Evolutionary conservation across 495 filamentous ascomycete genomes (phyloP), one percentile per base, ranked within the genome.

Genomic region (Neurospora africana): DNA sequence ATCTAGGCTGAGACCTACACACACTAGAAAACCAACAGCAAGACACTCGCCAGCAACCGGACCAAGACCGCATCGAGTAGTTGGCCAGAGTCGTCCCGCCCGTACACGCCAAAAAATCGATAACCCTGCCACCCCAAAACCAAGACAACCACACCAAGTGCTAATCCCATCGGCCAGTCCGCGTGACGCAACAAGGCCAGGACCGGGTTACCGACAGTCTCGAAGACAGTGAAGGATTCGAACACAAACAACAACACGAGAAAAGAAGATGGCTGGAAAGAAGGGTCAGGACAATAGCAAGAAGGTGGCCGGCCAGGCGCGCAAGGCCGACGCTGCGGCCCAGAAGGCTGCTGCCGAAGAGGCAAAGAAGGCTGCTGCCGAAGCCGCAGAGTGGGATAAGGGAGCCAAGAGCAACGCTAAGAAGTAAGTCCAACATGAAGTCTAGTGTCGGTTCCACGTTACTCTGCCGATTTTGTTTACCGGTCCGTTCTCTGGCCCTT

Each of bases 301-400:
- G 85, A 98, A 98, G 84, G 94, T 84, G 0, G 88, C 88, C 3
- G 96, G 95, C 75, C 92, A 98, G 77, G 94, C 95, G 71, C 86
- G 93, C 84, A 99, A 99, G 85, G 94, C 95, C 72, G 93, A 97
- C 61, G 88, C 88, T 11, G 95, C 94, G 0, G 89, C 91, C 3
- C 76, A 84, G 67, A 99, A 97, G 81, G 86, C 89, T 41, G 92
- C 92, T 9, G 89, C 76, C 1, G 90, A 91, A 69, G 85, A 91
- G 23, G 81, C 87, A n/a, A 92, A 91, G 82, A 87, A 83, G 39
- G 88, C 87, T 1, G 86, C 83, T 0, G 88, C 81, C 44, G 96
- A 98, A 76, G 90, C 91, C 11, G 85, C 85, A 72, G 85, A 97
- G 74, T 99, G 95, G 95, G 71, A 83, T 3, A 92, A 97, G 82